Conservation (phyloP, 306 rosid species). For the Dalbergia oliveri region DNA sequence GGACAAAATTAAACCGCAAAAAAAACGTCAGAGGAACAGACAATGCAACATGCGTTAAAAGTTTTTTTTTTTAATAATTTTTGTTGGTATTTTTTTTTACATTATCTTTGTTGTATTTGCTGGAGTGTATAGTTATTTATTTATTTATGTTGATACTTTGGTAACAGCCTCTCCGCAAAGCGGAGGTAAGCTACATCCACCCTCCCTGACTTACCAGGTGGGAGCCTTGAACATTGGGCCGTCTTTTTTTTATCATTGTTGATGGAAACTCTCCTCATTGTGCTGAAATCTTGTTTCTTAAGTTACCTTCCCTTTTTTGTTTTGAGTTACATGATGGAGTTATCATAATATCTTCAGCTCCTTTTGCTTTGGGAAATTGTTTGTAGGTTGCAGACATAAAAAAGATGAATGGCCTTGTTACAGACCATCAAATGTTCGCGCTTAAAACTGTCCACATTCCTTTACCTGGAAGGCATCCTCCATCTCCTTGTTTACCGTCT, state of each 20-base stretch:
- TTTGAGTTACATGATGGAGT: constrained; percentile 6
- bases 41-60: background rate
- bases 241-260: background rate
- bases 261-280: constrained; percentile 2
- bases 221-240: no score
- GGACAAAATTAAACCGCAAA: background rate
- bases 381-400: constrained; percentile 76
- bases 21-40: background rate
- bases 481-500: constrained; percentile 76
- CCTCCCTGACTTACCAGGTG: no score
- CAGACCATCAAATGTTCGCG: constrained; percentile 92
- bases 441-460: constrained; percentile 86
- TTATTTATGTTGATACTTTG: background rate
- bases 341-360: constrained; percentile 18
- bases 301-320: background rate
- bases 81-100: constrained; percentile 17
- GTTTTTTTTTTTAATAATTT: background rate
- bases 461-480: constrained; percentile 93
- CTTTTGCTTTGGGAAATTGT: constrained; percentile 34
- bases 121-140: background rate
- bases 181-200: no score
- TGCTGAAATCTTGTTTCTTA: background rate
- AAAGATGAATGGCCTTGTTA: constrained; percentile 86
- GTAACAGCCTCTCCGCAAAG: no score
- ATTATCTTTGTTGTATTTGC: background rate